Base-by-base conservation (phyloP, 495 filamentous ascomycete species). In the Chaetomium cochliodes region DNA sequence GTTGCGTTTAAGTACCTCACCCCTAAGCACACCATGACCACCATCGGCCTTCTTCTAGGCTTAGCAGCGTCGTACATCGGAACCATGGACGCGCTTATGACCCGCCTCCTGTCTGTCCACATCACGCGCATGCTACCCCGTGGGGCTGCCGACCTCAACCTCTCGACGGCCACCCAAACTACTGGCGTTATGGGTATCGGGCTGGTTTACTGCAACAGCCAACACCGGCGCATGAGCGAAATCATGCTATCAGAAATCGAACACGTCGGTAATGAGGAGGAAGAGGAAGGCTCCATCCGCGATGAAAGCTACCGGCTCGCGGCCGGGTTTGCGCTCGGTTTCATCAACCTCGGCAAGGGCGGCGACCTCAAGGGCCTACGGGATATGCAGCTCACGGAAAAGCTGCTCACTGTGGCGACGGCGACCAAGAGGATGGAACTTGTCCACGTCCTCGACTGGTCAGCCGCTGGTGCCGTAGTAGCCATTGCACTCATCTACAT, bases 241-340 rank as follows among this genome's bases (percentile, higher is more conserved):
- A 90, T 98, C 41, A 96, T 98, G 91, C 84, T 98, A 46, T 97
- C 93, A 0, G 94, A 99, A 74, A 94, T 99, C 54, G 93, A 97
- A 68, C 88, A 91, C 57, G 81, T 90, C 46, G 91, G 91, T 44
- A 74, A 84, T 16, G 90, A 91, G 53, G 77, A 81, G 18, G 82
- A 85, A 13, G 81, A 86, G 42, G 92, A 30, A 6, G 23, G 28
- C 5, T 11, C 85, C n/a, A 75, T 97, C 18, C 88, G 96, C 26
- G 92, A 96, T 69, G 94, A 99, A 80, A 90, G 92, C 33, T 98
- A 99, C 74, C 86, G 94, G 53, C 83, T 98, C 49, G 92, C 94
- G 20, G 96, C 94, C 33, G 94, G 94, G 0, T 96, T 97, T 70
- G 89, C 96, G 0, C 82, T 99, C 12, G 96, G 94, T 7, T 88